Evolutionary conservation across 345 rosid genomes (phyloP).

Genomic region (Physaria fendleri): DNA sequence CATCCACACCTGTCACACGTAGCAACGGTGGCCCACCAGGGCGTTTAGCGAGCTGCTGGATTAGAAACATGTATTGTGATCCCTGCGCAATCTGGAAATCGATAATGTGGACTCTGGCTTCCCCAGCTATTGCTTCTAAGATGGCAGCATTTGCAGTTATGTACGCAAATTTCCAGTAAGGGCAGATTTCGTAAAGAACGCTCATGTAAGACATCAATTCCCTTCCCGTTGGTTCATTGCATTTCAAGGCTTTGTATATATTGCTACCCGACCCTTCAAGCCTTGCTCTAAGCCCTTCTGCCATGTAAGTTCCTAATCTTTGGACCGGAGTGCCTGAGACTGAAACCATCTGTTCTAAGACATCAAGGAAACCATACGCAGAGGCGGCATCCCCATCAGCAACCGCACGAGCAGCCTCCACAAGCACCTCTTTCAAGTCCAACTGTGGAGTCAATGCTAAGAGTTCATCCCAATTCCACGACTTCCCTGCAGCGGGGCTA

Average conservation of each 20-base stretch:
- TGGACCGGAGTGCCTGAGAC: conserved; percentile 81
- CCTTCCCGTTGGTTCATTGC: conserved; percentile 71
- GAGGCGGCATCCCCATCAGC: conserved; percentile 39
- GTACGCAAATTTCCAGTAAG: conserved; percentile 92
- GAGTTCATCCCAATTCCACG: conserved; percentile 43
- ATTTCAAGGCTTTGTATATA: conserved; percentile 77
- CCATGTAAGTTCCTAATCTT: conserved; percentile 78
- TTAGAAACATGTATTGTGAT: conserved; percentile 60
- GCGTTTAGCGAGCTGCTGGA: conserved; percentile 52
- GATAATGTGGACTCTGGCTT: conserved; percentile 67
- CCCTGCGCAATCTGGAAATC: conserved; percentile 94
- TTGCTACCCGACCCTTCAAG: conserved; percentile 78
- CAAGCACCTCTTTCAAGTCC: conserved; percentile 54
- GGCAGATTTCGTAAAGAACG: conserved; percentile 65
- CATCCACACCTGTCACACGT: conserved; percentile 86
- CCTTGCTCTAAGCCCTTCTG: conserved; percentile 93
- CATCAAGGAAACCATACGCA: conserved; percentile 52
- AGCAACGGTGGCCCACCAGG: conserved; percentile 66
- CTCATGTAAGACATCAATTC: conserved; percentile 94
- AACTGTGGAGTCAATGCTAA: conserved; percentile 49
- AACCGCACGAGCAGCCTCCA: conserved; percentile 61
- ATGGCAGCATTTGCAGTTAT: conserved; percentile 64
- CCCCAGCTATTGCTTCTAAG: conserved; percentile 54
- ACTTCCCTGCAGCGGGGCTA: conserved; percentile 30
- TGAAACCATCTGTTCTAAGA: conserved; percentile 82